Percentiles rank a stretch among this genome's conserved stretches.
These are phyloP conservation scores for Lipomyces spencermartinsiae DNA, from an alignment of 805 yeast species.

Conservation along the genomic window DNA sequence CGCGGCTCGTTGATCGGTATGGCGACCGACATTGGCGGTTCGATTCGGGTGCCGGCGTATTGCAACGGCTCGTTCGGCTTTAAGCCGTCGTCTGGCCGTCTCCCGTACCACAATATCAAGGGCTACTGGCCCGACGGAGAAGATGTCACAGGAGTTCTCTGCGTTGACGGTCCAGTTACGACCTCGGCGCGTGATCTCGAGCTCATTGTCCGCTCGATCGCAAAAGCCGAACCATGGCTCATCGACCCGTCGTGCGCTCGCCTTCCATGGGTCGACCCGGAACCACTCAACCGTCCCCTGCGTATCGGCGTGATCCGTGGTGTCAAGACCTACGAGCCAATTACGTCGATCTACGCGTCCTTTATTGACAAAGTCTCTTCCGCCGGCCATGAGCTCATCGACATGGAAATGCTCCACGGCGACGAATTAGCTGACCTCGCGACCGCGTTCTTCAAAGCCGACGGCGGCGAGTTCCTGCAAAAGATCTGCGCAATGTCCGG, in stretches of 20 bases:
- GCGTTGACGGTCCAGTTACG: slow-evolving; percentile 59
- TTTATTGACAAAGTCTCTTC: slow-evolving; percentile 59
- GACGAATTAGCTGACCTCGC: slow-evolving; percentile 50
- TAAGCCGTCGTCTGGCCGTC: slow-evolving; percentile 49
- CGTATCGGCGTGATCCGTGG: slow-evolving; percentile 40
- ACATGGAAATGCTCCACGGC: slow-evolving; percentile 46
- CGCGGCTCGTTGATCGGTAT: slow-evolving; percentile 57
- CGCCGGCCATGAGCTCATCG: slow-evolving; percentile 63
- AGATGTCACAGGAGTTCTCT: slow-evolving; percentile 50
- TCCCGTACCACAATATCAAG: slow-evolving; percentile 47
- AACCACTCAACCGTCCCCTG: slow-evolving; percentile 39
- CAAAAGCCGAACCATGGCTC: slow-evolving; percentile 54
- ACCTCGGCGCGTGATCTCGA: slow-evolving; percentile 50
- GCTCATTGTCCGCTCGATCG: slow-evolving; percentile 49
- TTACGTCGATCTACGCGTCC: slow-evolving; percentile 59
- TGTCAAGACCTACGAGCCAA: slow-evolving; percentile 45
- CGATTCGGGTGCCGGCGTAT: slow-evolving; percentile 57
- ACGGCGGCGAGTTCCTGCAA: slow-evolving; percentile 51
- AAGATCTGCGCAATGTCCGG: slow-evolving; percentile 49
- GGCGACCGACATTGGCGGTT: slow-evolving; percentile 62
- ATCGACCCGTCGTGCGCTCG: slow-evolving; percentile 58
- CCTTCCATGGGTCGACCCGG: slow-evolving; percentile 53
- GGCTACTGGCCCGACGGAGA: slow-evolving; percentile 60
- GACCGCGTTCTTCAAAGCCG: slow-evolving; percentile 51
- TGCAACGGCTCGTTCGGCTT: slow-evolving; percentile 52